Conservation (phyloP, 2,329 filamentous ascomycete species). For the Calonectria ilicicola region DNA sequence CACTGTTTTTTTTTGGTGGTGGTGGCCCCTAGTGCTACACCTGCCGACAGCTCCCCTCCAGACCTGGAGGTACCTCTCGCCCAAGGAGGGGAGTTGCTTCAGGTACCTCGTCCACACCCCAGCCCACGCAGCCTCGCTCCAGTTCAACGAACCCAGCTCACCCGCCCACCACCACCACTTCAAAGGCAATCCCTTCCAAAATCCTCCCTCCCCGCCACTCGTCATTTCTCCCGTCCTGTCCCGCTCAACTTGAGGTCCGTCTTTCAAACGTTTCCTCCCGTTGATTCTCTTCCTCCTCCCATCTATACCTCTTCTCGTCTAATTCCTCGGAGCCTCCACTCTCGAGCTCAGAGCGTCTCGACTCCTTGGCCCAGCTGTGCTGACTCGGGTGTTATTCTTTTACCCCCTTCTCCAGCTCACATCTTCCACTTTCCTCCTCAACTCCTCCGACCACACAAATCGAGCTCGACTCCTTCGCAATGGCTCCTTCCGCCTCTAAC, state of each 20-base stretch:
- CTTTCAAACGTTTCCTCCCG: constrained; percentile 38
- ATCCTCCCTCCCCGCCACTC: constrained; percentile 39
- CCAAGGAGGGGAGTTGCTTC: constrained; percentile 8
- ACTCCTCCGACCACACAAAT: constrained; percentile 30
- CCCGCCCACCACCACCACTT: constrained; percentile 35
- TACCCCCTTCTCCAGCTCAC: constrained; percentile 36
- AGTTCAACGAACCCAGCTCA: constrained; percentile 44
- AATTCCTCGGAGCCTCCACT: constrained; percentile 43
- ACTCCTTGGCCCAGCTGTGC: constrained; percentile 27
- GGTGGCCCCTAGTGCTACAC: constrained; percentile 12
- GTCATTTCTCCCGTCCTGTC: constrained; percentile 24
- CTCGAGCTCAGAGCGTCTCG: constrained; percentile 43
- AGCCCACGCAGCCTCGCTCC: constrained; percentile 38
- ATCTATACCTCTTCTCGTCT: constrained; percentile 33
- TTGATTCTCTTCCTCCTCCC: constrained; percentile 34
- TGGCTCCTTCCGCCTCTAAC: constrained; percentile 67
- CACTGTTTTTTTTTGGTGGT: constrained; percentile 39
- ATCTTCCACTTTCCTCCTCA: constrained; percentile 20
- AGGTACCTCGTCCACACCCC: constrained; percentile 28
- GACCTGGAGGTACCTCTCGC: constrained; percentile 18
- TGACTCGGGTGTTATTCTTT: constrained; percentile 36
- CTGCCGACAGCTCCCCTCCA: constrained; percentile 17
- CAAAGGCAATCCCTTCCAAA: constrained; percentile 41
- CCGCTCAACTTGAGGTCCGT: constrained; percentile 41
- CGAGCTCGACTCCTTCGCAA: constrained; percentile 50